Percentiles rank a stretch among this genome's conserved stretches.
These are phyloP conservation scores for Rubia tinctorum DNA, from an alignment of 305 asterid genomes.

Conservation along the genomic window DNA sequence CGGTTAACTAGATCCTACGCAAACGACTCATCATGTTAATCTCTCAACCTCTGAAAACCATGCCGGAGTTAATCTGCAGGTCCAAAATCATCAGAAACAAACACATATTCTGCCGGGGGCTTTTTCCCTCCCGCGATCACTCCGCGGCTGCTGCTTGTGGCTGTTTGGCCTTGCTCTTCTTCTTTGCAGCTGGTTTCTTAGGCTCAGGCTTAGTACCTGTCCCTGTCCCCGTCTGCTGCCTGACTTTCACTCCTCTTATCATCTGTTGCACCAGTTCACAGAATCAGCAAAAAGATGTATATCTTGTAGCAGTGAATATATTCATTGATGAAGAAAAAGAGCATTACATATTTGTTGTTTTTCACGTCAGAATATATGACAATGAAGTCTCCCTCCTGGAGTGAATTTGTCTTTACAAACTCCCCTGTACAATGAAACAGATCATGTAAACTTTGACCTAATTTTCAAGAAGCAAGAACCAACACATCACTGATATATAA, in stretches of 20 bases:
- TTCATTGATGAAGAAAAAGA: background rate
- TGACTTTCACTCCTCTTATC: constrained; percentile 93
- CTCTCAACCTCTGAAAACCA: constrained; percentile 12
- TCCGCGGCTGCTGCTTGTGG: background rate
- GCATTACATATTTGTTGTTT: constrained; percentile 83
- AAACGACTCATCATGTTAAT: background rate
- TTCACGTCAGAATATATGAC: constrained; percentile 88
- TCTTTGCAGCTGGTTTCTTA: constrained; percentile 23
- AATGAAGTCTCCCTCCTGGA: constrained; percentile 95
- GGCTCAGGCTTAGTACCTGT: constrained; percentile 58
- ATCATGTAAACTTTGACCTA: background rate
- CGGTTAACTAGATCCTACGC: background rate
- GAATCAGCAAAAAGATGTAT: background rate
- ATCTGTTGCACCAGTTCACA: constrained; percentile 35
- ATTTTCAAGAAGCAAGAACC: background rate
- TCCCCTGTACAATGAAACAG: constrained; percentile 45
- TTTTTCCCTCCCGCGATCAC: background rate
- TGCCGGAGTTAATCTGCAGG: background rate
- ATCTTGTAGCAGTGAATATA: too few species aligned
- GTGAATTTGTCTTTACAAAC: constrained; percentile 81
- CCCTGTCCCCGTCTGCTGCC: constrained; percentile 60
- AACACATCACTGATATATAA: background rate
- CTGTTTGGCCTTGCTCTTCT: background rate
- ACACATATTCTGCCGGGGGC: background rate
- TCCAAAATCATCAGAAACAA: background rate